Evolutionary conservation across 2,329 filamentous ascomycete species (phyloP), one percentile per base, ranked within the genome.

Genomic region (Aspergillus pseudotamarii): DNA sequence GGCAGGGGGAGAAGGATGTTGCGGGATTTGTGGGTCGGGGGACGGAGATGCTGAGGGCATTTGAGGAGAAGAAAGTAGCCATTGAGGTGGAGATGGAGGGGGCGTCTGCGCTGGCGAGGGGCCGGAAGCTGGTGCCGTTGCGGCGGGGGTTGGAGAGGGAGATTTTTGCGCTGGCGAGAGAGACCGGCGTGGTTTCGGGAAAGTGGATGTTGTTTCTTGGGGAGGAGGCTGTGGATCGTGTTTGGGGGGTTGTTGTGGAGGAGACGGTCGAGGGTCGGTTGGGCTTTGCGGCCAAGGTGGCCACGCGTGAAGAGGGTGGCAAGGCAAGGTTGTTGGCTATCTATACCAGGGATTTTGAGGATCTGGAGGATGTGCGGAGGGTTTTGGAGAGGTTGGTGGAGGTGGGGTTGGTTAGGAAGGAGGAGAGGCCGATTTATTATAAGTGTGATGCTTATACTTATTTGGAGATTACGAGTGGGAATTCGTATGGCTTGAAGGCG

Each of bases 401-500:
- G 60, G 79, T 93, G 62, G 87, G 84, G 9, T 78, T 95, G 43
- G 81, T 90, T 19, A 69, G 72, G 8, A 64, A 67, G 28, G 69
- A 72, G 16, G 23, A 77, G 67, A 56, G 79, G 53, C 79, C 82
- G 1, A 88, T 95, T 57, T 94, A 92, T 75, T 96, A 96, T 80
- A 96, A 96, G 73, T 86, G 85, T 69, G 89, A 92, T 80, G 88
- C 86, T 0, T 91, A 85, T 72, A 91, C 90, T 1, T 85, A 90
- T 73, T 78, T 92, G 32, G 86, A 86, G 4, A 86, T 92, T 61
- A 81, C 81, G 19, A 81, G 79, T 12, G 82, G 82, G 0, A 92
- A 92, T 72, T 75, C 82, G 1, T 92, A 86, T 83, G 84, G 84
- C 1, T 76, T 93, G 62, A 85, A 82, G 69, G 84, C 89, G 50